Base-by-base conservation (phyloP, 169 alveolate species). In the Ichthyophthirius multifiliis region DNA sequence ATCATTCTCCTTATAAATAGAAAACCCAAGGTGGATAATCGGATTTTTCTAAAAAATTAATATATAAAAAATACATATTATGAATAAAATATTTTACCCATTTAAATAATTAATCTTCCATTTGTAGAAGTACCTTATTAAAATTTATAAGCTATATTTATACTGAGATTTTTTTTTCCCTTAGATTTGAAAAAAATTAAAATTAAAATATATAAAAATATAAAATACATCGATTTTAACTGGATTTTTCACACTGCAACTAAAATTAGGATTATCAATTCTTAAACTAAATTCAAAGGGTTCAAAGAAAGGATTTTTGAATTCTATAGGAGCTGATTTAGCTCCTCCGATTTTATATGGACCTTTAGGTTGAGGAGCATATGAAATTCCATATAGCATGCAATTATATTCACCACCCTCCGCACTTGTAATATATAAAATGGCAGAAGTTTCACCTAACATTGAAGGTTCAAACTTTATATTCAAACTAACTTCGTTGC, bases 371-470 rank as follows among this genome's bases (percentile, higher is more conserved):
- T 88, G 89, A 12, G 96, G 98, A 76, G 95, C 91, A 3, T 93
- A 81, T 5, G 95, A 85, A 23, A 89, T 81, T 46, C 98, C 98
- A 73, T 88, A 85, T 18, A 95, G 74, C 35, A 93, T 20, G 79
- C 97, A 95, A 47, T 94, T 88, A 82, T 92, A 95, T 82, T 93
- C 97, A 46, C 96, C 95, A n/a, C 95, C 96, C 65, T 95, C 98
- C 23, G 95, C 95, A 4, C 92, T 83, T 35, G 86, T 74, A 4
- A 93, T 90, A 63, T 88, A 91, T 41, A 95, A 67, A 20, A 93
- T 82, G 18, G 94, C 96, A 86, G 94, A 83, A 27, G 89, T 65
- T 62, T 92, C 97, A 20, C 90, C 95, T 1, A 93, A 84, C 75
- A 84, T 88, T 74, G 92, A 86, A 23, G 98, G 98, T 43, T 95